Base-by-base conservation (phyloP, 305 asterid genomes). In the Fraxinus angustifolia region DNA sequence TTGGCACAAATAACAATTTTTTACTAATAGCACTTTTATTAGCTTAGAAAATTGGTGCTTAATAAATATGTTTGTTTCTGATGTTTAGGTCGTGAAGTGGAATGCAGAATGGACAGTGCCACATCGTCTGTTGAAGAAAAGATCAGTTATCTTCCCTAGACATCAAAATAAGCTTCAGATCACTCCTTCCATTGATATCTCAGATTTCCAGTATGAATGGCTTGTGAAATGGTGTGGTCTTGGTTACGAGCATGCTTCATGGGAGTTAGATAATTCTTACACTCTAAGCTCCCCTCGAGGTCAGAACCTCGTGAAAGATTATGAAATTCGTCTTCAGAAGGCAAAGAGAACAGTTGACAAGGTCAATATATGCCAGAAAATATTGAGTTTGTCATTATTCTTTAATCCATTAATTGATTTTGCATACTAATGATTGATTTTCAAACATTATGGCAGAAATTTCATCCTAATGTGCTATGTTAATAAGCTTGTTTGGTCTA, bases 181-280 rank as follows among this genome's bases (percentile, higher is more conserved):
- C 56, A 85, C 87, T 14, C 83, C 89, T 50, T 14, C 86, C 72
- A 79, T 79, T 81, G 87, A 58, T 77, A 86, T 87, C 73, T 83
- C 80, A 56, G 86, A 81, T 30, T 88, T 93, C 83, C 86, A 86
- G 73, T 83, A 48, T 62, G 97, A 92, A 82, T 92, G 95, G 94
- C 94, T 92, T 85, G 94, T 92, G 82, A 91, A 90, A 87, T 92
- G 97, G 97, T 31, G 78, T 82, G 91, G 90, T 85, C 95, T 91
- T 86, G 87, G 76, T 80, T 90, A 90, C 88, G 90, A 87, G 80
- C 85, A 87, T 85, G 90, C 91, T 73, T 87, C 95, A 2, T 92
- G 97, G 97, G 97, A 92, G 87, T 82, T 91, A 74, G 97, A 89
- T 82, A 86, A 83, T 83, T 84, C 91, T 82, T 26, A 28, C 81